These are phyloP conservation scores for Penicillium odoratum DNA, from an alignment of 495 filamentous ascomycete genomes.

Conservation along the genomic window DNA sequence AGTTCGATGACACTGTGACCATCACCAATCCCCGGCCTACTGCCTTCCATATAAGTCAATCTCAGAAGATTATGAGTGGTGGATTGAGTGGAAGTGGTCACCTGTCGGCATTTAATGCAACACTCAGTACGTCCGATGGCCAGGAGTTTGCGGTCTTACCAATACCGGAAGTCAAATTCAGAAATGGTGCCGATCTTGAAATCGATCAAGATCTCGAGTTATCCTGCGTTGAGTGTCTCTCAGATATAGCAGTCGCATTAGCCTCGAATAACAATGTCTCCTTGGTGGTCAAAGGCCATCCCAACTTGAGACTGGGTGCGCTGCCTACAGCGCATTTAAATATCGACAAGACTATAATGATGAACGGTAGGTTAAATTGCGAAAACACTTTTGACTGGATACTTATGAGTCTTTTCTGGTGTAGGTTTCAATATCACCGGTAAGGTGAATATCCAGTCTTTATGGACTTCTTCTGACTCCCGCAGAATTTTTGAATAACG, in stretches of 20 bases:
- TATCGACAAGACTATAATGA: slow-evolving; percentile 30
- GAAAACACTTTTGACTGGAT: background rate
- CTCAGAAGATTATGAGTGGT: slow-evolving; percentile 23
- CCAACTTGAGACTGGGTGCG: slow-evolving; percentile 23
- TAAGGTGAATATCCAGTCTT: slow-evolving; percentile 1
- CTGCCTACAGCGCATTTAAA: slow-evolving; percentile 31
- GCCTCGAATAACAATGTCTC: slow-evolving; percentile 27
- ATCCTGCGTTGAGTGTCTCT: slow-evolving; percentile 31
- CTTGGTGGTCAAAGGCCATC: slow-evolving; percentile 23
- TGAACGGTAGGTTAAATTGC: slow-evolving; percentile 14
- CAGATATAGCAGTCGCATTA: slow-evolving; percentile 21
- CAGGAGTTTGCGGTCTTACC: slow-evolving; percentile 25
- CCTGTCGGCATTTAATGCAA: slow-evolving; percentile 30
- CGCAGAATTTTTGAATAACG: slow-evolving; percentile 26
- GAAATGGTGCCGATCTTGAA: slow-evolving; percentile 12
- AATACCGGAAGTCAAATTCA: slow-evolving; percentile 25
- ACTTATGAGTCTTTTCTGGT: background rate
- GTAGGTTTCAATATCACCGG: slow-evolving; percentile 30
- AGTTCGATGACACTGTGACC: slow-evolving; percentile 25
- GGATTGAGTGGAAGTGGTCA: slow-evolving; percentile 31
- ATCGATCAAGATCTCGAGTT: slow-evolving; percentile 33
- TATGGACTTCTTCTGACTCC: background rate
- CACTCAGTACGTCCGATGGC: slow-evolving; percentile 16
- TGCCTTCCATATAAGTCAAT: slow-evolving; percentile 27
- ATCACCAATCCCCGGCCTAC: slow-evolving; percentile 27